phyloP scores from a whole-genome alignment of 2,329 filamentous ascomycete genomes.

The Claviceps maximensis region DNA sequence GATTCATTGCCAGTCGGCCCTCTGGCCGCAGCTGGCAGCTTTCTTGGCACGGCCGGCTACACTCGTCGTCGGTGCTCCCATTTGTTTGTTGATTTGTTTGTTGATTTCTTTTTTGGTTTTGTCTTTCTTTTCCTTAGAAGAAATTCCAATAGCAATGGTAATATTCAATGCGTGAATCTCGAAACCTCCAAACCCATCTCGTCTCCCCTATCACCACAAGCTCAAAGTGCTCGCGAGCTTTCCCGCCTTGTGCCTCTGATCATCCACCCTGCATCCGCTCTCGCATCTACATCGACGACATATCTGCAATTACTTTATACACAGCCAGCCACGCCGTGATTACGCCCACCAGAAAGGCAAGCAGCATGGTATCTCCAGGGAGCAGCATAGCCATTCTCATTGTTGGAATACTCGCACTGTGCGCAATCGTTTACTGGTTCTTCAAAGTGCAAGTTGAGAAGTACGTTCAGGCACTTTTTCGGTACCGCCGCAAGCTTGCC shows the following conservation, averaged over 20 bases:
- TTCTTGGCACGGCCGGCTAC: neutral
- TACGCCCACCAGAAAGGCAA: neutral
- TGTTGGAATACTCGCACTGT: constrained; percentile 17
- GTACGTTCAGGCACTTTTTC: constrained; percentile 17
- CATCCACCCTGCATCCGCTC: neutral
- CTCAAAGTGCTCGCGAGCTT: neutral
- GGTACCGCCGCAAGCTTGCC: constrained; percentile 6
- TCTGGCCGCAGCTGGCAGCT: neutral
- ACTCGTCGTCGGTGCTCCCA: neutral
- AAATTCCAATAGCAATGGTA: neutral
- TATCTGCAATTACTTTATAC: too few relatives aligned
- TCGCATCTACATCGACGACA: neutral
- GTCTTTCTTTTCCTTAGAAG: too few relatives aligned
- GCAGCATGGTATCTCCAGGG: constrained; percentile 6
- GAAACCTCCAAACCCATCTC: neutral
- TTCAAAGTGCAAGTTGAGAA: constrained; percentile 16
- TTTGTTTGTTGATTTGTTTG: neutral
- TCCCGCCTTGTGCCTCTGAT: neutral
- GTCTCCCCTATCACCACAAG: neutral
- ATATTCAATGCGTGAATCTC: neutral
- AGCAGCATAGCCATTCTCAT: constrained; percentile 20
- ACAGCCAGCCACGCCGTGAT: neutral
- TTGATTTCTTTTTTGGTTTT: neutral
- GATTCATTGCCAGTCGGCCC: neutral
- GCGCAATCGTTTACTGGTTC: constrained; percentile 18